Conservation (phyloP, 2,329 filamentous ascomycete species). For the Fusarium setosum region DNA sequence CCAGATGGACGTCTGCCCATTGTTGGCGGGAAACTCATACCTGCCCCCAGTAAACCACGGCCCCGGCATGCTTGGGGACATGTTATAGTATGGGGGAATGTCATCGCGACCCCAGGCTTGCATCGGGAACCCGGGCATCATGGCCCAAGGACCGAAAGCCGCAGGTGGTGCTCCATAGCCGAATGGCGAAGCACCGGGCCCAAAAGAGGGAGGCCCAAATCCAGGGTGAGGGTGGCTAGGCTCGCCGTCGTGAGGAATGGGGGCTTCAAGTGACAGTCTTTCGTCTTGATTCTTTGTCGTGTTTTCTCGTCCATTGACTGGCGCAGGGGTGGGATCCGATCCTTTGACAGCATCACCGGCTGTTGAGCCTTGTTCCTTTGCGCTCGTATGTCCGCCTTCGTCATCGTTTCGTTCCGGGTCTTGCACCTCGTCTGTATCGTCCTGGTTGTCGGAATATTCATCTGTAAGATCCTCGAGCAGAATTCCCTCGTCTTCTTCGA, state of each 20-base stretch:
- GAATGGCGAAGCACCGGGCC: background rate
- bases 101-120: slow-evolving; percentile 32
- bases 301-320: background rate
- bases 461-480: slow-evolving; percentile 47
- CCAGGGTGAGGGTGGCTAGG: background rate
- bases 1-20: slow-evolving; percentile 49
- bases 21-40: slow-evolving; percentile 48
- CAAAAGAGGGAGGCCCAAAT: slow-evolving; percentile 4
- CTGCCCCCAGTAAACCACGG: slow-evolving; percentile 37
- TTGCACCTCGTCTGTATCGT: slow-evolving; percentile 17
- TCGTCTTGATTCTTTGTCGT: background rate
- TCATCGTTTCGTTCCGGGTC: slow-evolving; percentile 15
- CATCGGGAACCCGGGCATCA: slow-evolving; percentile 22
- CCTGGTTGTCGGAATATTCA: slow-evolving; percentile 32
- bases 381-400: background rate
- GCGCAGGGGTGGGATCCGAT: background rate
- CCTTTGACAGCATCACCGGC: background rate
- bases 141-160: slow-evolving; percentile 25
- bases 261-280: background rate
- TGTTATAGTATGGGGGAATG: slow-evolving; percentile 34
- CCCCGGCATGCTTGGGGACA: slow-evolving; percentile 20
- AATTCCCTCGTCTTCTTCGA: slow-evolving; percentile 51
- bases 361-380: background rate
- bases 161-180: slow-evolving; percentile 3
- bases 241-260: background rate